A percentile compares a stretch with the other conserved stretches of the same genome.
Conservation (phyloP, 257 asterid species). For the Solanum chilense region DNA sequence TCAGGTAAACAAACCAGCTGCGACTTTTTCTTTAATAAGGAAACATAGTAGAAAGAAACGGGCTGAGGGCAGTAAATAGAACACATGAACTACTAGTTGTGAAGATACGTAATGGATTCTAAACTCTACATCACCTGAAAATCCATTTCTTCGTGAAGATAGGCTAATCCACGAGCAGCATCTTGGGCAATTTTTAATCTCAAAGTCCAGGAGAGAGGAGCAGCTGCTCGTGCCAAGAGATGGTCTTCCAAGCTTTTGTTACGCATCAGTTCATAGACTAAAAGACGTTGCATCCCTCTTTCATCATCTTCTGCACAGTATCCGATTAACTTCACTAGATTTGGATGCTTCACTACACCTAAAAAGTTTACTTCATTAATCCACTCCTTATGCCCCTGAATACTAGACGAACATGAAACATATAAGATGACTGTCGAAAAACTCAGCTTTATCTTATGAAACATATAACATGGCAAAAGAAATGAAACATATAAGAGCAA, state of each 20-base stretch:
- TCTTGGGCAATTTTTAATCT: slow-evolving; percentile 80
- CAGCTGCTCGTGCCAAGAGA: slow-evolving; percentile 41
- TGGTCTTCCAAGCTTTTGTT: slow-evolving; percentile 92
- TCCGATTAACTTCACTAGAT: slow-evolving; percentile 83
- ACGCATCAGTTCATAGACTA: slow-evolving; percentile 81
- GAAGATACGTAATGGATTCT: background rate
- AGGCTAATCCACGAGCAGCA: slow-evolving; percentile 89
- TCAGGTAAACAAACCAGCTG: background rate
- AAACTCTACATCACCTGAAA: slow-evolving; percentile 52
- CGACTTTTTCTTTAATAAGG: background rate
- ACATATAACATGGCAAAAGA: background rate
- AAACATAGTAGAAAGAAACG: background rate
- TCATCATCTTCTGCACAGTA: slow-evolving; percentile 96
- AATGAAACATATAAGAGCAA: background rate
- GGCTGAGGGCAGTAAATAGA: background rate
- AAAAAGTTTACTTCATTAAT: slow-evolving; percentile 75
- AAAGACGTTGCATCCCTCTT: slow-evolving; percentile 87
- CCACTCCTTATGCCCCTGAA: slow-evolving; percentile 99
- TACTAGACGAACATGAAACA: slow-evolving; percentile 40
- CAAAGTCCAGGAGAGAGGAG: slow-evolving; percentile 63
- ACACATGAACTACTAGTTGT: background rate
- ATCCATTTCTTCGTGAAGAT: slow-evolving; percentile 96
- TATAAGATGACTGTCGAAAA: slow-evolving; percentile 1
- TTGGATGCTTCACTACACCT: slow-evolving; percentile 80
- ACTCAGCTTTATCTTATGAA: background rate